phyloP scores from a whole-genome alignment of 2,329 filamentous ascomycete genomes.

The Herpotrichia juniperi region DNA sequence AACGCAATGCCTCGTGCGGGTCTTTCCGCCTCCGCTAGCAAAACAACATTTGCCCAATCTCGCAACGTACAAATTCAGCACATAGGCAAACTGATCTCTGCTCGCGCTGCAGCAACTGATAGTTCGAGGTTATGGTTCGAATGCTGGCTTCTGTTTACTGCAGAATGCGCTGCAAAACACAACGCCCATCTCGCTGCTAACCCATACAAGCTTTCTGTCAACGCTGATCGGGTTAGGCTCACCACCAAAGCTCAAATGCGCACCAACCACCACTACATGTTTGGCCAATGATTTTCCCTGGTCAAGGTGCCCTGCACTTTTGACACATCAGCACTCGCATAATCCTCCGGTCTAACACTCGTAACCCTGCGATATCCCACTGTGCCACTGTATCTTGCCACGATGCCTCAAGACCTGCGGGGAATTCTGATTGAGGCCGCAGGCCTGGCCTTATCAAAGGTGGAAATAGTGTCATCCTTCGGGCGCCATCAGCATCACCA shows the following conservation, averaged over 20 bases:
- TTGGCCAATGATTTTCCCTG: not conserved
- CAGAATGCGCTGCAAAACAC: no score
- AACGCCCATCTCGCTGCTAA: not conserved
- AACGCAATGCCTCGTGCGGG: not conserved
- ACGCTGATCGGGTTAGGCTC: slow-evolving; percentile 5
- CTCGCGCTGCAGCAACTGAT: not conserved
- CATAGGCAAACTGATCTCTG: not conserved
- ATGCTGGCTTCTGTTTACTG: not conserved
- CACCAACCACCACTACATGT: not conserved
- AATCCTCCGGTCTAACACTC: no score
- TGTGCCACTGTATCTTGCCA: not conserved
- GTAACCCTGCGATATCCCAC: not conserved
- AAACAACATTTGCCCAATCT: not conserved
- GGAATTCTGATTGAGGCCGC: not conserved
- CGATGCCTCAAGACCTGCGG: slow-evolving; percentile 2
- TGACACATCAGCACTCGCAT: not conserved
- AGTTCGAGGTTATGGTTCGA: not conserved
- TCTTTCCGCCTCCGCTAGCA: not conserved
- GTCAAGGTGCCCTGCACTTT: not conserved
- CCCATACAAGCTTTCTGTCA: slow-evolving; percentile 8
- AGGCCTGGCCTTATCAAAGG: not conserved
- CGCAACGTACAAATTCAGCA: not conserved
- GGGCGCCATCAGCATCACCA: slow-evolving; percentile 5
- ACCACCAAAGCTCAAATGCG: not conserved
- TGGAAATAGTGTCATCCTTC: not conserved